Conservation (phyloP, 1,139 yeast species). For the Pichia norvegensis region DNA sequence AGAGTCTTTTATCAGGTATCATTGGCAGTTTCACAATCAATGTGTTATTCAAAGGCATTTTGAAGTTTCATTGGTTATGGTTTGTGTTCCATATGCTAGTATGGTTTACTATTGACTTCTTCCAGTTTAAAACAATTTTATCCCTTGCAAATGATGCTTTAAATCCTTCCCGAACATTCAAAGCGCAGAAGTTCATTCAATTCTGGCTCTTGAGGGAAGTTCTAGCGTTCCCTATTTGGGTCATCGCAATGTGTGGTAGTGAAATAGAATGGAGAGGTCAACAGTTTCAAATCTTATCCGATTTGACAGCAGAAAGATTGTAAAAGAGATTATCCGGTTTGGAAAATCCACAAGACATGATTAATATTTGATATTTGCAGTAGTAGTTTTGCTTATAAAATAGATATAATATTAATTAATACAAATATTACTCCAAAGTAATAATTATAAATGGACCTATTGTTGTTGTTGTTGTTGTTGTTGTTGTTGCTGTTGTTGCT, state of each 20-base stretch:
- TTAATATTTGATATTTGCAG: no score
- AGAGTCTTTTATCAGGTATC: conserved; percentile 58
- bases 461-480: conserved; percentile 8
- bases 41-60: conserved; percentile 30
- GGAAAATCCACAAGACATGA: no score
- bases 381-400: no score
- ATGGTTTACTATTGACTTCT: conserved; percentile 62
- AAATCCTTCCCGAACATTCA: conserved; percentile 1
- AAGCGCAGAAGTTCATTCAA: conserved; percentile 21
- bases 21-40: conserved; percentile 59
- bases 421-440: conserved; percentile 1
- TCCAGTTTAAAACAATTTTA: conserved; percentile 46
- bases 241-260: conserved; percentile 70
- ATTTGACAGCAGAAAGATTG: conserved; percentile 68
- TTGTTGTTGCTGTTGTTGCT: not conserved
- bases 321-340: conserved; percentile 12
- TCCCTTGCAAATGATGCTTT: conserved; percentile 15
- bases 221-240: conserved; percentile 80
- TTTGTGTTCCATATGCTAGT: conserved; percentile 46
- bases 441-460: not conserved
- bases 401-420: no score
- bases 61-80: conserved; percentile 25
- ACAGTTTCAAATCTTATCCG: conserved; percentile 65
- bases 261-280: conserved; percentile 77
- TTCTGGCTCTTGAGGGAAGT: conserved; percentile 65